These are phyloP conservation scores for Arabis hirsuta DNA, from an alignment of 345 rosid genomes.

Conservation along the genomic window DNA sequence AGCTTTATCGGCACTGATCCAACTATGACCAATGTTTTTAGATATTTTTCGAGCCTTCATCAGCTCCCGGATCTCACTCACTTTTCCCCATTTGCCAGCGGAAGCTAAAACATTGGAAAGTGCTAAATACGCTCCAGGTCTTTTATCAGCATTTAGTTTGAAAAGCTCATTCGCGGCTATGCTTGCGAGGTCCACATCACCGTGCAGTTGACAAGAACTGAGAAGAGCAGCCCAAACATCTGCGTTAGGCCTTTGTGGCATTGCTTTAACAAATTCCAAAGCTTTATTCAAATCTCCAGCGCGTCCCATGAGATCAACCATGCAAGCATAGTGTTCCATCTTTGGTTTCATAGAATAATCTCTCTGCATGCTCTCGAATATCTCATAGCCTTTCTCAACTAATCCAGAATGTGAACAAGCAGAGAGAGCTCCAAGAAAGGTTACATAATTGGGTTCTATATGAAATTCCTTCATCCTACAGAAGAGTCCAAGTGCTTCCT, in stretches of 20 bases:
- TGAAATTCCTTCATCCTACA: slow-evolving; percentile 51
- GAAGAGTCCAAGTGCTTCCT: slow-evolving; percentile 78
- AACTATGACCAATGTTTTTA: slow-evolving; percentile 72
- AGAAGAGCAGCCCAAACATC: slow-evolving; percentile 96
- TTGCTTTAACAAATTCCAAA: slow-evolving; percentile 60
- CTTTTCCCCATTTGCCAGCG: slow-evolving; percentile 82
- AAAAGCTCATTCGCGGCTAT: slow-evolving; percentile 77
- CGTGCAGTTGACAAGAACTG: slow-evolving; percentile 75
- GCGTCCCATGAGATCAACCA: slow-evolving; percentile 91
- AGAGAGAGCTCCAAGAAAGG: slow-evolving; percentile 85
- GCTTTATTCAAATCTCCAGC: slow-evolving; percentile 70
- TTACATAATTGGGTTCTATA: slow-evolving; percentile 70
- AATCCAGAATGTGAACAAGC: slow-evolving; percentile 91
- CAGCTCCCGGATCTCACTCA: slow-evolving; percentile 63
- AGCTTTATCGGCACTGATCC: slow-evolving; percentile 59
- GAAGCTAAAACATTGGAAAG: slow-evolving; percentile 83
- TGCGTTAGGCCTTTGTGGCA: slow-evolving; percentile 72
- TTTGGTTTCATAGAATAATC: slow-evolving; percentile 66
- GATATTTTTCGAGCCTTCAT: slow-evolving; percentile 73
- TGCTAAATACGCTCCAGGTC: slow-evolving; percentile 91
- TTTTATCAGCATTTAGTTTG: slow-evolving; percentile 60
- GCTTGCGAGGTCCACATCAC: slow-evolving; percentile 63
- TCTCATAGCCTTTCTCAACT: slow-evolving; percentile 66
- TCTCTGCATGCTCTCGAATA: slow-evolving; percentile 80
- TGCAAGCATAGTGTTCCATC: slow-evolving; percentile 94